Evolutionary conservation across 768 basidiomycete species (phyloP).

Genomic region (Infundibulicybe gibba): DNA sequence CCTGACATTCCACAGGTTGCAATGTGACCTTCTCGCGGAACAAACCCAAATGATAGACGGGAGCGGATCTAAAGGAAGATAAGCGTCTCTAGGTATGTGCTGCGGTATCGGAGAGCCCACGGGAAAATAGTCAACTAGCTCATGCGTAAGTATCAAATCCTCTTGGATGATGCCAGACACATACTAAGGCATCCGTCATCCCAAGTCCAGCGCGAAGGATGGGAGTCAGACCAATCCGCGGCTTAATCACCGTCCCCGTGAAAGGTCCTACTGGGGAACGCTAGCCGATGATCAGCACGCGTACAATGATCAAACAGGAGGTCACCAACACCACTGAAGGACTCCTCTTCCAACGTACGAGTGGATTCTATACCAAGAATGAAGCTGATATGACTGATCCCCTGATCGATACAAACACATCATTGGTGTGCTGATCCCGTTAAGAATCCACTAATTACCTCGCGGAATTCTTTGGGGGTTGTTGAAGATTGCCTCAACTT

Average conservation of each 20-base stretch:
- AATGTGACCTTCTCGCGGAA: constrained; percentile 84
- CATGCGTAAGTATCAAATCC: constrained; percentile 1
- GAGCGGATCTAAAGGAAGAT: constrained; percentile 48
- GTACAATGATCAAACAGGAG: neutral
- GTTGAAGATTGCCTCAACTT: constrained; percentile 62
- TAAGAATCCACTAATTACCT: constrained; percentile 37
- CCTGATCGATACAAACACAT: constrained; percentile 41
- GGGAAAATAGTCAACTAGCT: constrained; percentile 73
- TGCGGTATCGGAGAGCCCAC: constrained; percentile 33
- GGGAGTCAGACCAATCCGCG: constrained; percentile 82
- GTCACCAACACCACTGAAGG: constrained; percentile 59
- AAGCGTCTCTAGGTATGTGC: too few relatives aligned
- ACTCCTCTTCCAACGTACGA: constrained; percentile 56
- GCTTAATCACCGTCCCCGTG: constrained; percentile 71
- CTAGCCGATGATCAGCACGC: constrained; percentile 31
- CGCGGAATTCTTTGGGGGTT: constrained; percentile 72
- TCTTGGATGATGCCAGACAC: constrained; percentile 7
- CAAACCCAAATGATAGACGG: constrained; percentile 88
- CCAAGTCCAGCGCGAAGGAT: constrained; percentile 92
- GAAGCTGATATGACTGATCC: constrained; percentile 69
- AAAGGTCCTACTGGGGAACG: constrained; percentile 79
- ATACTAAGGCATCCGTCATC: constrained; percentile 82
- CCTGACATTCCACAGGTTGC: constrained; percentile 86
- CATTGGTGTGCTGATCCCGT: neutral
- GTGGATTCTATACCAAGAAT: constrained; percentile 85